Conservation (phyloP, 495 filamentous ascomycete genomes). For the Pyrenula massariospora region DNA sequence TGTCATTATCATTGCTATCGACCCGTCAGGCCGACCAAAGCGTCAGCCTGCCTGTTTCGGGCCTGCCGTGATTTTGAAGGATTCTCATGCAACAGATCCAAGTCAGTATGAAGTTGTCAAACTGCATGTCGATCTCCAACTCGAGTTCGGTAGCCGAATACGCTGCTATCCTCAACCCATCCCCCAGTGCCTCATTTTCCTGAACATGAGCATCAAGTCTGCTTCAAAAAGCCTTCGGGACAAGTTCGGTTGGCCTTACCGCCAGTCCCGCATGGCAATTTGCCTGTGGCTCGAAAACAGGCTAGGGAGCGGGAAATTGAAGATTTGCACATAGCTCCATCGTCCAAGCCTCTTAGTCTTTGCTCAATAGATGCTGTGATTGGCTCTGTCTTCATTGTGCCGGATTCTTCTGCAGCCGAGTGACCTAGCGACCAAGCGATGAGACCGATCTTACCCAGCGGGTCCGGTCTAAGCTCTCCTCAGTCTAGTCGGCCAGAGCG, state of each 20-base stretch:
- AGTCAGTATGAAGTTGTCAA: neutral
- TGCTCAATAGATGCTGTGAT: neutral
- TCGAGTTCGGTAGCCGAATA: too few species aligned
- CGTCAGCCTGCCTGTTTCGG: neutral
- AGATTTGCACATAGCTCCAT: neutral
- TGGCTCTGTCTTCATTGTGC: neutral
- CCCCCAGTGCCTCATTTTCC: too few species aligned
- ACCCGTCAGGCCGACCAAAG: neutral
- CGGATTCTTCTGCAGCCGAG: neutral
- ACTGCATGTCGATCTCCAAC: too few species aligned
- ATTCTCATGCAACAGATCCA: neutral
- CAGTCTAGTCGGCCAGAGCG: neutral
- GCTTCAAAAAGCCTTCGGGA: too few species aligned
- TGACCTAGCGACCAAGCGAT: neutral
- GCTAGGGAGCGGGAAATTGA: neutral
- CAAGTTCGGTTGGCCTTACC: too few species aligned
- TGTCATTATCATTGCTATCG: too few species aligned
- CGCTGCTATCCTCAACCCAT: too few species aligned
- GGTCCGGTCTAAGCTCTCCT: neutral
- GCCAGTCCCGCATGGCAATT: neutral
- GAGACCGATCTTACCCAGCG: neutral
- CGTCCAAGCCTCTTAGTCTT: neutral
- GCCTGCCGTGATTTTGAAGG: neutral
- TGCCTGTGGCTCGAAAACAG: neutral
- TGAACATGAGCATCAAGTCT: too few species aligned